Base-by-base conservation (phyloP, 2,329 filamentous ascomycete species). In the Hypoxylon sp. region DNA sequence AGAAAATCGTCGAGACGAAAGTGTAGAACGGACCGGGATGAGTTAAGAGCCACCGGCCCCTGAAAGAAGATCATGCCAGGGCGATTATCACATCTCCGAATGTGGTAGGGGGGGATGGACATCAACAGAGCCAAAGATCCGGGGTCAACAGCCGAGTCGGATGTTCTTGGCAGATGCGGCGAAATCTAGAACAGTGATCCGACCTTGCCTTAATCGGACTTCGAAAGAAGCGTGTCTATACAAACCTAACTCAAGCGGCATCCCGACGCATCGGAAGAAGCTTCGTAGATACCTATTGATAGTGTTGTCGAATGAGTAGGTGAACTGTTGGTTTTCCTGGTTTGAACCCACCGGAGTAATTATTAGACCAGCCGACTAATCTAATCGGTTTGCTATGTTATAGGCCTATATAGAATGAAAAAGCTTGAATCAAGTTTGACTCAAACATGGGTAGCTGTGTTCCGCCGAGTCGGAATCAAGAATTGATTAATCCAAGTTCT, bases 401-500 rank as follows among this genome's bases (percentile, higher is more conserved):
- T 48, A 31, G 27, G 13, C n/a, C 19, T 27, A 8, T 48, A 54
- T 58, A 35, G 24, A 24, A 19, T 56, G 13, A 56, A 27, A 39
- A 52, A 46, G 32, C 42, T 64, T 54, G 32, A 44, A 24, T 21
- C 17, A 46, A 46, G 35, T 35, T 54, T 54, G 13, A 35, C n/a
- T 37, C 3, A 8, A 35, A 10, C n/a, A 46, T 44, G 27, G 44
- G 19, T 52, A 47, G 48, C 31, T 46, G 32, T 27, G 27, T 56
- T 37, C 65, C 60, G 39, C 27, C 15, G 44, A 51, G 51, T 53
- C 46, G 60, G 60, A 11, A 47, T 53, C 24, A 46, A 32, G 51
- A 32, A 62, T 63, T 54, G 32, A 67, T 67, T 58, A 44, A 53
- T 29, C 24, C 24, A 56, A 39, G 37, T 21, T 63, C 50, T 64